Base-by-base conservation (phyloP, 2,329 filamentous ascomycete species). In the Fusarium sp. region DNA sequence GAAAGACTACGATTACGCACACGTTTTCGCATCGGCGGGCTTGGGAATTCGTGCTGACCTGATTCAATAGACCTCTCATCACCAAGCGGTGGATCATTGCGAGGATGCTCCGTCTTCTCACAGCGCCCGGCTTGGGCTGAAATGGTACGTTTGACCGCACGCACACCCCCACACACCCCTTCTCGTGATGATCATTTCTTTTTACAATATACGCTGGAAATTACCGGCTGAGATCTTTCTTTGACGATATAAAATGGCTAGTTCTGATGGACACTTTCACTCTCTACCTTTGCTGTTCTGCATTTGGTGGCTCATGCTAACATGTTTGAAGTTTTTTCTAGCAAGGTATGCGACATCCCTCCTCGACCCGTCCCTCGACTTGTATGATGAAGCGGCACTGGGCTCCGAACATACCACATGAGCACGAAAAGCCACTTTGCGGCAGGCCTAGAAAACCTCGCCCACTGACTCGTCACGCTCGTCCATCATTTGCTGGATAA, bases 401-500 rank as follows among this genome's bases (percentile, higher is more conserved):
- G 95, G 95, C 95, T 96, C 95, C 93, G 94, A 97, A 74, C 79
- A 84, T 69, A 83, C 64, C 71, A 84, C 87, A 91, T 91, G 94
- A 94, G 95, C 87, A 82, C 75, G 93, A 95, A 91, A 90, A 93
- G 90, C 94, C 94, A 94, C 85, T 89, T 93, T 94, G 94, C 85
- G 94, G 94, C 94, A 97, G 94, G 95, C 95, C 94, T 98, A 97
- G 94, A 97, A 98, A 98, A 97, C 95, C 95, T 97, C 91, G 94
- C 94, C 95, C 93, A 96, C 95, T 97, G 95, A 97, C 85, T 78
- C 70, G 66, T 73, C 70, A 74, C 66, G 50, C 57, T 72, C 64
- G 45, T 50, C 34, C 24, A 31, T 54, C 58, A 31, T 20, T 68
- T 73, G 47, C 52, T 75, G 52, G 63, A 71, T 52, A 38, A 20